Percentiles rank a stretch among this genome's conserved stretches.
Evolutionary conservation across 2,329 filamentous ascomycete species (phyloP).

Genomic region (Cercospora zeae-maydis): DNA sequence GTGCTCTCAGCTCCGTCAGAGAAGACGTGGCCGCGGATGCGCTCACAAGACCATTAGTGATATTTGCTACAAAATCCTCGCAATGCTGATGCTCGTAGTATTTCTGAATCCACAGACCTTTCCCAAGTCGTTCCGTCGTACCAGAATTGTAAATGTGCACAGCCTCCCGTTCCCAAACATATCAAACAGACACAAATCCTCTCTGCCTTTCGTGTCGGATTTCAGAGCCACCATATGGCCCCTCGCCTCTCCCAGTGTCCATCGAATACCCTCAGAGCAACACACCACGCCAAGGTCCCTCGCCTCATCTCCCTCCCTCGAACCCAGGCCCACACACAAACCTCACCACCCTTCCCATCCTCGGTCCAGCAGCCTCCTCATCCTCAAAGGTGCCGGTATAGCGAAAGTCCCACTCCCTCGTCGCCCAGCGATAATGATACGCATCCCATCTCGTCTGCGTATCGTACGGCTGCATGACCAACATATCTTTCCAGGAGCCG

Average conservation of each 20-base stretch:
- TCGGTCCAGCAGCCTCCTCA: background rate
- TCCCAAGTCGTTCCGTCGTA: background rate
- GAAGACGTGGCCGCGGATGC: background rate
- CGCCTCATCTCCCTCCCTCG: background rate
- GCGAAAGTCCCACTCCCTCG: conserved; percentile 6
- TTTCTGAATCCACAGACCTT: background rate
- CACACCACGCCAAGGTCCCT: too few relatives aligned
- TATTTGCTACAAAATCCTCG: background rate
- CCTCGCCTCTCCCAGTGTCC: too few relatives aligned
- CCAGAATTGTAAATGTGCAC: background rate
- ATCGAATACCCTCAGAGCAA: too few relatives aligned
- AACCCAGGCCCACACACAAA: conserved; percentile 1
- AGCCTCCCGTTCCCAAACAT: too few relatives aligned
- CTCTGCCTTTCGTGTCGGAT: too few relatives aligned
- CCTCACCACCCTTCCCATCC: background rate
- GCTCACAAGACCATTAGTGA: background rate
- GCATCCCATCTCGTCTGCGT: conserved; percentile 1
- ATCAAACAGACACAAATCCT: too few relatives aligned
- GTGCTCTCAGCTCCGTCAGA: too few relatives aligned
- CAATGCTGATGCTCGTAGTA: background rate
- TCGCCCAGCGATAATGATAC: conserved; percentile 9
- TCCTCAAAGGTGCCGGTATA: conserved; percentile 3
- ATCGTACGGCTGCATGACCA: conserved; percentile 4
- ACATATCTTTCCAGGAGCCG: conserved; percentile 3
- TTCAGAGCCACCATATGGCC: too few relatives aligned